phyloP scores from a whole-genome alignment of 345 rosid genomes.

The Abelmoschus esculentus region DNA sequence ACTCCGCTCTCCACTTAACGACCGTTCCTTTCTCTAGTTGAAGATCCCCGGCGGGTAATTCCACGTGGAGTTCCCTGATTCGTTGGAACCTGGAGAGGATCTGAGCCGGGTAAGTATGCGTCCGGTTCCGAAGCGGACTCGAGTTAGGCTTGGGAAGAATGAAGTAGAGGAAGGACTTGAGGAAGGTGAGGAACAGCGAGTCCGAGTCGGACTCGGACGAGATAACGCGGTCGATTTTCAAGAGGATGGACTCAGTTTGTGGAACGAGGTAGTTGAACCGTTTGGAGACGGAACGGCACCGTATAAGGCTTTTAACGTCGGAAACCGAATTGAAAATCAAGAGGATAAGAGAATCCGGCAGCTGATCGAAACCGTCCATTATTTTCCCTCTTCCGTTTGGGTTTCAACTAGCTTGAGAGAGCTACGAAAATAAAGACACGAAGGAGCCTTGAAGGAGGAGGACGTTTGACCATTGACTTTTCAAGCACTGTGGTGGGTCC shows the following conservation, averaged over 20 bases:
- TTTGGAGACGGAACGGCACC: constrained; percentile 43
- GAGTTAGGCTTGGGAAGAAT: constrained; percentile 14
- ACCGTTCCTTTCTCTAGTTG: constrained; percentile 7
- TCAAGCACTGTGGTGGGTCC: neutral
- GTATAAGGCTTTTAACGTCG: constrained; percentile 38
- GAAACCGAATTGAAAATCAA: constrained; percentile 37
- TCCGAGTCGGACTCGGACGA: constrained; percentile 27
- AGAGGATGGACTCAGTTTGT: constrained; percentile 31
- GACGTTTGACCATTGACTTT: neutral
- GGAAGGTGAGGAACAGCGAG: constrained; percentile 20
- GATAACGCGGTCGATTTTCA: constrained; percentile 43
- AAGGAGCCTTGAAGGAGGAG: neutral
- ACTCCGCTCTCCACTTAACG: constrained; percentile 13
- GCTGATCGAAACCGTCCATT: constrained; percentile 41
- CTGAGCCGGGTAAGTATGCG: constrained; percentile 13
- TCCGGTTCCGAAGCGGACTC: constrained; percentile 3
- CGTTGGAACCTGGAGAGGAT: constrained; percentile 3
- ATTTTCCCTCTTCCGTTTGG: neutral
- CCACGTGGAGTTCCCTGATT: constrained; percentile 3
- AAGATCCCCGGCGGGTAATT: constrained; percentile 5
- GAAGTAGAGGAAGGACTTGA: neutral
- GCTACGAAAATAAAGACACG: neutral
- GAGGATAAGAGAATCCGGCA: constrained; percentile 41
- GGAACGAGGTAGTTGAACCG: constrained; percentile 44
- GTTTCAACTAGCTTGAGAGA: neutral